Evolutionary conservation across 495 filamentous ascomycete genomes (phyloP), one percentile per base, ranked within the genome.

Genomic region (Daldinia concentrica): DNA sequence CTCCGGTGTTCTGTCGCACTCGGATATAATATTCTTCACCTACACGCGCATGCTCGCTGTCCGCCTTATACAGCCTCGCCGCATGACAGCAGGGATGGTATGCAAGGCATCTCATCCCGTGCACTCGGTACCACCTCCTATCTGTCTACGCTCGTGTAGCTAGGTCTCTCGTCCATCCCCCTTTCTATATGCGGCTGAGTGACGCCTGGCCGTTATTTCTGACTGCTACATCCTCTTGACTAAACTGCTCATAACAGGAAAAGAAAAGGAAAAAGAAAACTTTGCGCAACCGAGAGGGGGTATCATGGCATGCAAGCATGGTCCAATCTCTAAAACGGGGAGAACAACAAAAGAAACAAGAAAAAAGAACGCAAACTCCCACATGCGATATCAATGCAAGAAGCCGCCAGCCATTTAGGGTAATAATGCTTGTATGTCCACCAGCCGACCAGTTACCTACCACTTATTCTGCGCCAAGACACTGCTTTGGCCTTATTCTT

Each of bases 271-370:
- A 45, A 58, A 37, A 54, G 62, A 36, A 36, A 30, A 60, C 9
- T 19, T 29, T 26, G 36, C 54, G 48, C 17, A 15, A 30, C 57
- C 45, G 45, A 55, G 55, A 68, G 67, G 55, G 76, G 71, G 65
- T 74, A 67, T 73, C 70, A 69, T 73, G 61, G 34, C 70, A 72
- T 67, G 68, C 58, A 71, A 55, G 63, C 43, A 64, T 59, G 60
- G 59, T 60, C 70, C 65, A 73, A 62, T 45, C 57, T 60, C 36
- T 60, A 60, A 43, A n/a, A 43, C 17, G 27, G 37, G 3, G 39
- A 41, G 27, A 41, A 60, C 19, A 4, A 45, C 22, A 30, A 43
- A 26, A 29, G 22, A 45, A 43, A 24, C 0, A 60, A 29, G 7
- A 27, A 19, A 45, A 60, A 45, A 58, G 29, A 43, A 17, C 19